phyloP scores from a whole-genome alignment of 306 rosid genomes.

The Sechiopsis laciniata region DNA sequence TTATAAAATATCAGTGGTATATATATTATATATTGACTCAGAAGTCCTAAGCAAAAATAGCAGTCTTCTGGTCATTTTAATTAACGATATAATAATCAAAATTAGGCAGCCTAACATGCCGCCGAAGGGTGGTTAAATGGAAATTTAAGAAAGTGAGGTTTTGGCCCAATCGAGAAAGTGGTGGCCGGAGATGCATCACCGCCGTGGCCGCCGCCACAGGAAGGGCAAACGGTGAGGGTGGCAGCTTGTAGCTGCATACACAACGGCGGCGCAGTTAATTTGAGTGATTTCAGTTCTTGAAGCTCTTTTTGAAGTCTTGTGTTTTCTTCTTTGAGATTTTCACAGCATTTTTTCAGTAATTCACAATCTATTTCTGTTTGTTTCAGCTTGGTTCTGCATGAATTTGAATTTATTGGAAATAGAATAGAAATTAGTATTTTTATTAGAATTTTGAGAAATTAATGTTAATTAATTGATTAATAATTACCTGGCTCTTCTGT shows the following conservation, averaged over 20 bases:
- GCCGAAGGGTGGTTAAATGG: slow-evolving; percentile 51
- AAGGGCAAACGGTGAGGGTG: slow-evolving; percentile 61
- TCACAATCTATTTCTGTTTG: slow-evolving; percentile 80
- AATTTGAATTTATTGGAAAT: neutral
- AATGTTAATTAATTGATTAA: too few relatives aligned
- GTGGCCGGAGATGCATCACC: slow-evolving; percentile 29
- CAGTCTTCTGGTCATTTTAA: slow-evolving; percentile 18
- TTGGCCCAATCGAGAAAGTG: slow-evolving; percentile 27
- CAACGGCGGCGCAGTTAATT: slow-evolving; percentile 31
- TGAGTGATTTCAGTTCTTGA: slow-evolving; percentile 40
- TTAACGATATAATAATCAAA: neutral
- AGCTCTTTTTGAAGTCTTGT: slow-evolving; percentile 58
- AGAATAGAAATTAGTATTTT: neutral
- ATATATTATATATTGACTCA: slow-evolving; percentile 9
- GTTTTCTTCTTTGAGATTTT: slow-evolving; percentile 66
- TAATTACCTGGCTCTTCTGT: slow-evolving; percentile 78
- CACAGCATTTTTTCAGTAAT: slow-evolving; percentile 55
- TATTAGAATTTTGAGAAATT: neutral
- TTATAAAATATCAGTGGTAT: slow-evolving; percentile 4
- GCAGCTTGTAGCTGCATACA: slow-evolving; percentile 53
- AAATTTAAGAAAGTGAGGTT: slow-evolving; percentile 32
- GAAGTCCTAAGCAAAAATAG: slow-evolving; percentile 27
- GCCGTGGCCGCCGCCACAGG: slow-evolving; percentile 31
- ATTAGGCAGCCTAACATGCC: slow-evolving; percentile 35
- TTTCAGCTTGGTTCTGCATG: slow-evolving; percentile 67